Conservation (phyloP, 2,329 filamentous ascomycete genomes). For the Orbilia blumenaviensis region DNA sequence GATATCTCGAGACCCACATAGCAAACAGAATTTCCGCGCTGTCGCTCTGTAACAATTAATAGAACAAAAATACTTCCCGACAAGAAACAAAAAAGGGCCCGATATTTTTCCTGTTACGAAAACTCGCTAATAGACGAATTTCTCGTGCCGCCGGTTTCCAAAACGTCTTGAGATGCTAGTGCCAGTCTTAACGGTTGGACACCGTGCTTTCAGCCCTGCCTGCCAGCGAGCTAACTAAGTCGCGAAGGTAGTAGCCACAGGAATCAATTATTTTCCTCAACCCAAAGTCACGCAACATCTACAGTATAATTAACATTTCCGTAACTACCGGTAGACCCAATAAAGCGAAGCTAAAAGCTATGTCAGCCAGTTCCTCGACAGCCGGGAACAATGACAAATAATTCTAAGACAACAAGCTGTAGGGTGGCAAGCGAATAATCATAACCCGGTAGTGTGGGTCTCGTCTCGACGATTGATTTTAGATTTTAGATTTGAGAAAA, state of each 20-base stretch:
- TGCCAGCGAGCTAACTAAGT: background rate
- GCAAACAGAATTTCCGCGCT: background rate
- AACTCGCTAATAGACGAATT: slow-evolving; percentile 16
- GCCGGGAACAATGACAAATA: background rate
- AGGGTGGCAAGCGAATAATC: background rate
- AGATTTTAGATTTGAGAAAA: slow-evolving; percentile 5
- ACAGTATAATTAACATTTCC: too few relatives aligned
- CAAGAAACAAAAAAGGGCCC: too few relatives aligned
- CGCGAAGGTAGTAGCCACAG: too few relatives aligned
- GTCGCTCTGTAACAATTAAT: background rate
- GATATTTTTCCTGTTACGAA: background rate
- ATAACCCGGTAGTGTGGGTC: background rate
- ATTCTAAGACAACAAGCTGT: background rate
- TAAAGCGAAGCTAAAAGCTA: too few relatives aligned
- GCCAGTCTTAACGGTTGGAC: background rate
- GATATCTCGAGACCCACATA: slow-evolving; percentile 5
- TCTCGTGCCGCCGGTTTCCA: slow-evolving; percentile 11
- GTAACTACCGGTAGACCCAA: too few relatives aligned
- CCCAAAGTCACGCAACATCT: too few relatives aligned
- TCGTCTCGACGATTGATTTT: too few relatives aligned
- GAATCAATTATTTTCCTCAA: too few relatives aligned
- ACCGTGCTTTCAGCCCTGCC: background rate
- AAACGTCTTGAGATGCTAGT: too few relatives aligned
- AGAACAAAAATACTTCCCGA: background rate
- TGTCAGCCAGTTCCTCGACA: background rate